These are phyloP conservation scores for Saccharomyces hybrid DNA, from an alignment of 1,139 yeast genomes.

Conservation along the genomic window DNA sequence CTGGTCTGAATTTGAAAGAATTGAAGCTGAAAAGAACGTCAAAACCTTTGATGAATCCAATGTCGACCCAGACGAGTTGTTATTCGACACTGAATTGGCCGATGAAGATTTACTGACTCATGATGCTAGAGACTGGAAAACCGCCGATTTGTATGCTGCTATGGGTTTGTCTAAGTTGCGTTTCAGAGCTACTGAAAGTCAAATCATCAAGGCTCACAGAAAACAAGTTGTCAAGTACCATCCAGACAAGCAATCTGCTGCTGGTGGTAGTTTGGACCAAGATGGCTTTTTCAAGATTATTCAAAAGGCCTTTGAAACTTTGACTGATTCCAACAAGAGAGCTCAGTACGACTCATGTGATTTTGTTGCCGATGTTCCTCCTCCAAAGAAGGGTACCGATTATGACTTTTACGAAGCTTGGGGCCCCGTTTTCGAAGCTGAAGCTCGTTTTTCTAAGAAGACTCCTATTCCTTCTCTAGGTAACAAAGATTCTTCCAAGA, in stretches of 20 bases:
- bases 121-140: constrained; percentile 98
- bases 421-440: constrained; percentile 87
- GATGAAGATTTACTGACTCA: constrained; percentile 64
- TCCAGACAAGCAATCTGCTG: constrained; percentile 87
- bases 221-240: constrained; percentile 94
- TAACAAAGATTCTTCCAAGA: constrained; percentile 55
- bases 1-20: constrained; percentile 93
- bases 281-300: constrained; percentile 98
- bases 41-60: constrained; percentile 55
- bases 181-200: constrained; percentile 86
- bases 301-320: constrained; percentile 90
- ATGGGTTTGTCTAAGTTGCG: constrained; percentile 89
- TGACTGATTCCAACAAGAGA: constrained; percentile 80
- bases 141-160: constrained; percentile 93
- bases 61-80: constrained; percentile 68
- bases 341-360: constrained; percentile 95
- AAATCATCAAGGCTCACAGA: constrained; percentile 94
- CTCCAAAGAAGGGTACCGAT: constrained; percentile 58
- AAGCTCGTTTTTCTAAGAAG: constrained; percentile 84
- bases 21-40: constrained; percentile 89
- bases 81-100: constrained; percentile 70
- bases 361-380: constrained; percentile 72
- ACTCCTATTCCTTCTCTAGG: constrained; percentile 87
- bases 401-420: constrained; percentile 87
- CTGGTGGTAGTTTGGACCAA: constrained; percentile 76